Conservation (phyloP, 441 rosid species). For the Raphanus hybrid region DNA sequence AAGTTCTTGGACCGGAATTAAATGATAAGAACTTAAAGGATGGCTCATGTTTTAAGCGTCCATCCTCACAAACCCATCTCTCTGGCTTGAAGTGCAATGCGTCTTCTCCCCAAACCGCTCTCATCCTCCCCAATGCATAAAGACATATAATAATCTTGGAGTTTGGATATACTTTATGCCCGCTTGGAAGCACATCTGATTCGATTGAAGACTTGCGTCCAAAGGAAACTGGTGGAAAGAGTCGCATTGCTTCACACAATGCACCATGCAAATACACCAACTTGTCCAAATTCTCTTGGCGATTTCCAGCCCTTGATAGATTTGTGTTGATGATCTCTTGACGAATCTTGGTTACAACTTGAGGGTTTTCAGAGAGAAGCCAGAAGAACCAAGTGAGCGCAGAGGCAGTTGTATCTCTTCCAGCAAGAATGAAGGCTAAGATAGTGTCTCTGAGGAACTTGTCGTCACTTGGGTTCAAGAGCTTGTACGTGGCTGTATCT, state of each 20-base stretch:
- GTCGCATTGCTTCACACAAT: not conserved
- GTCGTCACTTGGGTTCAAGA: not conserved
- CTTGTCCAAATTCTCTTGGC: not conserved
- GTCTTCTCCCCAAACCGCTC: not conserved
- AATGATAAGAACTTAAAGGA: not conserved
- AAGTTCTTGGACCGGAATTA: not conserved
- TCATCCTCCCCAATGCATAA: not conserved
- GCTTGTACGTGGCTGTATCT: not conserved
- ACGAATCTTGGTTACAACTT: not conserved
- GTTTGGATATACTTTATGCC: not conserved
- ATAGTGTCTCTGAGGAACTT: not conserved
- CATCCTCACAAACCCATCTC: not conserved
- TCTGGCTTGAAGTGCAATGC: not conserved
- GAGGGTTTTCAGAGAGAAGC: not conserved
- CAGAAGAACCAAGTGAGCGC: not conserved
- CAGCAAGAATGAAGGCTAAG: not conserved
- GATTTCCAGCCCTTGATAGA: not conserved
- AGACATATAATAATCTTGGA: not conserved
- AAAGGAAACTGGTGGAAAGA: not conserved
- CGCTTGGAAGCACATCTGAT: not conserved
- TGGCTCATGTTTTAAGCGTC: not conserved
- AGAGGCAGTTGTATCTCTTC: not conserved
- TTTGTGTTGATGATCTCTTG: not conserved
- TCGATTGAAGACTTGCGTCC: not conserved
- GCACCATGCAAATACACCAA: not conserved